Conservation (phyloP, 169 alveolate species). For the Cystoisospora suis region DNA sequence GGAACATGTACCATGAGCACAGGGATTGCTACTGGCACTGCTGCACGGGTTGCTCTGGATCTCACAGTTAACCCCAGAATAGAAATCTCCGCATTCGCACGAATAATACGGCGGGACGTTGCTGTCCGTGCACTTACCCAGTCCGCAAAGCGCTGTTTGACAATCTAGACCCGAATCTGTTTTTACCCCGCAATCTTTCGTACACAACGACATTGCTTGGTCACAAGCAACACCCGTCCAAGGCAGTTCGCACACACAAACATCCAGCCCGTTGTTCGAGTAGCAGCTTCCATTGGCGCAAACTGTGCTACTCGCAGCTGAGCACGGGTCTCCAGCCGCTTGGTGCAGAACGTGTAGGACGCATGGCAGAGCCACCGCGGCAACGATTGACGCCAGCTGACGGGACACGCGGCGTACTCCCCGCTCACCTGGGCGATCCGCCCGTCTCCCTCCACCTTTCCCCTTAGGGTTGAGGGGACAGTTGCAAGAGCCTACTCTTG, state of each 20-base stretch:
- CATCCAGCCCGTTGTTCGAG: conserved; percentile 54
- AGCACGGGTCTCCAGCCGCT: not conserved
- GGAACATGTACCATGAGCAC: conserved; percentile 60
- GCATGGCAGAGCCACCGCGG: too few relatives aligned
- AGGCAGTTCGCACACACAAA: conserved; percentile 57
- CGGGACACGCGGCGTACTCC: too few relatives aligned
- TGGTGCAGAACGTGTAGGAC: too few relatives aligned
- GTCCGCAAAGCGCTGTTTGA: conserved; percentile 53
- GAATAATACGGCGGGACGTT: conserved; percentile 46
- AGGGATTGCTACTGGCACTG: conserved; percentile 56
- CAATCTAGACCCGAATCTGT: conserved; percentile 55
- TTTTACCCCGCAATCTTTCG: conserved; percentile 57
- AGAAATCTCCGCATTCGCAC: conserved; percentile 63
- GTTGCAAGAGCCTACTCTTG: too few relatives aligned
- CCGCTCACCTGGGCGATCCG: too few relatives aligned
- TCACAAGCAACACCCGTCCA: conserved; percentile 54
- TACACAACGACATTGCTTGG: conserved; percentile 49
- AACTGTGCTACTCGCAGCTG: not conserved
- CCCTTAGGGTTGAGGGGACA: too few relatives aligned
- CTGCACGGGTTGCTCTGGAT: conserved; percentile 65
- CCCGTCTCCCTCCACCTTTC: too few relatives aligned
- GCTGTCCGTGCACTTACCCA: conserved; percentile 59
- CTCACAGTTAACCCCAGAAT: conserved; percentile 54
- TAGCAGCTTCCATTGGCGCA: conserved; percentile 63
- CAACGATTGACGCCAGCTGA: too few relatives aligned